These are phyloP conservation scores for Paecilomyces variotii DNA, from an alignment of 2,329 filamentous ascomycete genomes.

Conservation along the genomic window DNA sequence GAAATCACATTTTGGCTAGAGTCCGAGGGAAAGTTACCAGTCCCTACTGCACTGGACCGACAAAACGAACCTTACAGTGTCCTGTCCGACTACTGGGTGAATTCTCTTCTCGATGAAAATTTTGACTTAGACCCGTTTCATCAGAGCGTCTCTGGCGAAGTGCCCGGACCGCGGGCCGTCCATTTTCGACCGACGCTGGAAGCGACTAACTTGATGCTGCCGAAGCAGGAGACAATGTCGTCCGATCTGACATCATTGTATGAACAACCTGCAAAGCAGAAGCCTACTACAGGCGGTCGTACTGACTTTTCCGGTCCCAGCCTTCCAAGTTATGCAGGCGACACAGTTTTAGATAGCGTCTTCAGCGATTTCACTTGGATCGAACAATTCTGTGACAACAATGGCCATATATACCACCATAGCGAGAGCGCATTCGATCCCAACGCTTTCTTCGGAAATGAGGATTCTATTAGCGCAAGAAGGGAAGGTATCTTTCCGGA, in stretches of 20 bases:
- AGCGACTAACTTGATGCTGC: neutral
- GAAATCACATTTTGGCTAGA: constrained; percentile 1
- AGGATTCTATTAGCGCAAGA: neutral
- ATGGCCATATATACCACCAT: neutral
- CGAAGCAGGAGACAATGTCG: neutral
- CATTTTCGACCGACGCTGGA: neutral
- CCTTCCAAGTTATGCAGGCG: neutral
- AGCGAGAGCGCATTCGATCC: neutral
- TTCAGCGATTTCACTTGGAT: neutral
- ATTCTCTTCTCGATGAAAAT: constrained; percentile 1
- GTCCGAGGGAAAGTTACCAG: neutral
- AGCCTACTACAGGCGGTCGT: neutral
- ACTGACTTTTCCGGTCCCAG: neutral
- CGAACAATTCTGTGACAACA: neutral
- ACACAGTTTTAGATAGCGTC: neutral
- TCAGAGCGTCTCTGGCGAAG: neutral
- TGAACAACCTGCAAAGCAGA: neutral
- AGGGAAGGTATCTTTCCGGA: neutral
- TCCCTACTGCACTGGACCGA: neutral
- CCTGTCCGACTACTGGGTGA: neutral
- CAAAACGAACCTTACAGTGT: neutral
- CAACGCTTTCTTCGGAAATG: neutral
- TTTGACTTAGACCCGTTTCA: neutral
- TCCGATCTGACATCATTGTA: neutral
- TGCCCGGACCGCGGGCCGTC: neutral